A percentile compares a stretch with the other conserved stretches of the same genome.
Evolutionary conservation across 306 rosid species (phyloP).

Genomic region (Abrus precatorius): DNA sequence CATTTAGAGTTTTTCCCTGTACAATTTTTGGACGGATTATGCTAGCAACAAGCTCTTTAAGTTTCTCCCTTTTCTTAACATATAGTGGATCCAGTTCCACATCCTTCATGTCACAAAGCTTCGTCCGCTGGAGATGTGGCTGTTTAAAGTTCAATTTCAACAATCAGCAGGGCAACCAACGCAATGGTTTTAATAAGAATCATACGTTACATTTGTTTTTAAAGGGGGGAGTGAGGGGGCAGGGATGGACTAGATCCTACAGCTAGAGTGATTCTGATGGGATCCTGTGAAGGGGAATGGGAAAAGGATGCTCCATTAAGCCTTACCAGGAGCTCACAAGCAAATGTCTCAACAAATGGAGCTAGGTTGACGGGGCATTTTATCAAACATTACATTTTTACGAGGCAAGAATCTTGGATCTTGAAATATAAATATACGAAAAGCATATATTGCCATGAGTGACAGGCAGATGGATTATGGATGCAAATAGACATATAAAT

Average conservation of each 20-base stretch:
- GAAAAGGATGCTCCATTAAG: background rate
- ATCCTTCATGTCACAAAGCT: slow-evolving; percentile 97
- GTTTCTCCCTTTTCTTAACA: slow-evolving; percentile 77
- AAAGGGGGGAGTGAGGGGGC: too few relatives aligned
- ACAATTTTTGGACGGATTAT: slow-evolving; percentile 91
- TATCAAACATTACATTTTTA: too few relatives aligned
- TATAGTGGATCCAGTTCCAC: slow-evolving; percentile 79
- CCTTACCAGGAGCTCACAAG: background rate
- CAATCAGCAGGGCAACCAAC: slow-evolving; percentile 24
- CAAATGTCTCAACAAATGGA: background rate
- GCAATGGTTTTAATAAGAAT: slow-evolving; percentile 20
- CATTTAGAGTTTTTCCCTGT: slow-evolving; percentile 79
- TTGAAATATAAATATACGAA: too few relatives aligned
- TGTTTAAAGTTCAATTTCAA: slow-evolving; percentile 55
- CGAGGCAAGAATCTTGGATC: too few relatives aligned
- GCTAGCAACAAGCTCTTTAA: slow-evolving; percentile 83
- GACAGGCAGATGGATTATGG: background rate
- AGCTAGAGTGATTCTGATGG: too few relatives aligned
- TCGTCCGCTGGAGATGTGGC: slow-evolving; percentile 97
- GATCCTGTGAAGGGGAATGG: slow-evolving; percentile 6
- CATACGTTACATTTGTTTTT: background rate
- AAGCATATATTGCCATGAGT: too few relatives aligned
- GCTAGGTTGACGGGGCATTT: too few relatives aligned
- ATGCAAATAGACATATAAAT: background rate
- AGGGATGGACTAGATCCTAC: too few relatives aligned